A percentile compares a stretch with the other conserved stretches of the same genome.
phyloP scores from a whole-genome alignment of 1,139 yeast species.

The Pichia sp. region DNA sequence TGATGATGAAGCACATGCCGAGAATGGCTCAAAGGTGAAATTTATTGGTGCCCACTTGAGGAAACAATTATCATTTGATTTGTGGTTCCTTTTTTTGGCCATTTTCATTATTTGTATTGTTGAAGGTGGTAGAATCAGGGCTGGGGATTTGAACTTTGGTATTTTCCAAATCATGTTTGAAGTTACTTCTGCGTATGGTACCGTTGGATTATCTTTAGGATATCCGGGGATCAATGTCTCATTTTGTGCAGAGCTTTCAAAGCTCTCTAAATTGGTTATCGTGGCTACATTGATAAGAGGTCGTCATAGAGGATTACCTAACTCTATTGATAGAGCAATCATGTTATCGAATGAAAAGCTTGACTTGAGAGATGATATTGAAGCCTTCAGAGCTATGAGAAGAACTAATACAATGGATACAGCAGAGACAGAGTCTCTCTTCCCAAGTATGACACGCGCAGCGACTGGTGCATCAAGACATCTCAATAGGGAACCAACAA shows the following conservation, averaged over 20 bases:
- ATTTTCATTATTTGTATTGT: constrained; percentile 79
- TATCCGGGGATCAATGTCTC: constrained; percentile 63
- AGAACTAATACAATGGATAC: constrained; percentile 19
- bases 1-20: constrained; percentile 26
- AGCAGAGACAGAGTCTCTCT: constrained; percentile 1
- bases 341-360: constrained; percentile 73
- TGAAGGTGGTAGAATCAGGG: constrained; percentile 58
- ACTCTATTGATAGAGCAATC: constrained; percentile 88
- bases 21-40: constrained; percentile 24
- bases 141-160: constrained; percentile 43
- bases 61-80: constrained; percentile 85
- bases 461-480: constrained; percentile 6
- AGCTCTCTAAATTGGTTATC: constrained; percentile 73
- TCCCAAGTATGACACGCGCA: constrained; percentile 9
- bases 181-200: constrained; percentile 91
- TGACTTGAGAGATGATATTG: constrained; percentile 59
- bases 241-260: constrained; percentile 63
- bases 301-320: constrained; percentile 94
- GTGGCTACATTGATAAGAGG: constrained; percentile 92
- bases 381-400: constrained; percentile 46
- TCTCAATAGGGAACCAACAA: constrained; percentile 8
- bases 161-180: constrained; percentile 78
- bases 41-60: constrained; percentile 85
- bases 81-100: constrained; percentile 90
- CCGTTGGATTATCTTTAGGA: constrained; percentile 88